Evolutionary conservation across 2,329 filamentous ascomycete species (phyloP), one percentile per base, ranked within the genome.

Genomic region (Ceratocystis smalleyi): DNA sequence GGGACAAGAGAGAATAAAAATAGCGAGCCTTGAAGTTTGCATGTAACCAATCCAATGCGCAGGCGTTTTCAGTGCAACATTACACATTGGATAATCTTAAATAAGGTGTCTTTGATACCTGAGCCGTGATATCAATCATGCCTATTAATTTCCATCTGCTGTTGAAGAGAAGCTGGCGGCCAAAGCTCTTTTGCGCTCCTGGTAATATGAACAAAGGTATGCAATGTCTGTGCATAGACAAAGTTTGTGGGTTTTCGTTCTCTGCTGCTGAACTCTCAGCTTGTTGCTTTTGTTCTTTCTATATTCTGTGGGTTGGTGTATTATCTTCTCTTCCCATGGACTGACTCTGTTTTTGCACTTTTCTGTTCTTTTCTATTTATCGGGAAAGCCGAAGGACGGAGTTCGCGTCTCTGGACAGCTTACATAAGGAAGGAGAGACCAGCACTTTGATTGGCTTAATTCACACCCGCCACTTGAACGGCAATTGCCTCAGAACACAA

Each of bases 71-170:
- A 61, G 59, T 61, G 59, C 43, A 61, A 61, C 59, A 30, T 61
- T 47, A 32, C 59, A 61, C 59, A 49, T 30, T 47, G 27, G 22
- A 30, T 47, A 61, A 61, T 61, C 59, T 61, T 61, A 35, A 24
- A 32, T 10, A 47, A 8, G 10, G 59, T 15, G 43, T 27, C 45
- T 57, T n/a, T 10, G 22, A 30, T 47, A 19, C 43, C 40, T 24
- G 59, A 40, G 22, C 27, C 43, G 5, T 47, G 59, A 47, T 61
- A 32, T 32, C 43, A 45, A 45, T 35, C 43, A 47, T 47, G 43
- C 59, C 5, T 61, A 24, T 27, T 61, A 61, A 61, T 61, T 61
- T 45, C 17, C 32, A 40, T 15, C 40, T 40, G 43, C 35, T 61
- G 24, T 43, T n/a, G 8, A 61, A 47, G 15, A 47, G 32, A 61